phyloP scores from a whole-genome alignment of 2,329 filamentous ascomycete species.

The Verticillium nubilum region DNA sequence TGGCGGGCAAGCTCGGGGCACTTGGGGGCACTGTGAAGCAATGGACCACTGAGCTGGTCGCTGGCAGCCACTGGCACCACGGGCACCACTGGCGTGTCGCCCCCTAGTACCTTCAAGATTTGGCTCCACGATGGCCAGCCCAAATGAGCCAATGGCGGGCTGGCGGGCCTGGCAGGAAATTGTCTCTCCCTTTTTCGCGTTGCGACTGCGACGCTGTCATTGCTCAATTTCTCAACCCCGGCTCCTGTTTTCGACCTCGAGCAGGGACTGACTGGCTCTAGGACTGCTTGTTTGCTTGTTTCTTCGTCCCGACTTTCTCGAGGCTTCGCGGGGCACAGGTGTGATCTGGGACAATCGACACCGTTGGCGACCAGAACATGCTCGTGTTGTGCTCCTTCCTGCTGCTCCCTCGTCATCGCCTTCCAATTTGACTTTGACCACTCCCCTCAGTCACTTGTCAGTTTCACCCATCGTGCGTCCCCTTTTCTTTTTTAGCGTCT shows the following conservation, averaged over 20 bases:
- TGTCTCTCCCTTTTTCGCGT: slow-evolving; percentile 2
- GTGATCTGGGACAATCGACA: neutral
- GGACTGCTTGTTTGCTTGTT: neutral
- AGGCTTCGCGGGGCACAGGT: neutral
- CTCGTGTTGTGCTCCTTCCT: slow-evolving; percentile 1
- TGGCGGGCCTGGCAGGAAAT: neutral
- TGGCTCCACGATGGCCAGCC: neutral
- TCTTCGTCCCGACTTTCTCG: neutral
- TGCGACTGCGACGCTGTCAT: neutral
- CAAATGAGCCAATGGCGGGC: neutral
- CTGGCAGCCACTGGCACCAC: neutral
- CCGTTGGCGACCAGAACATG: neutral
- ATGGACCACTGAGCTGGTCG: neutral
- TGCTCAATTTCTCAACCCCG: slow-evolving; percentile 1
- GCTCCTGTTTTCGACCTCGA: neutral
- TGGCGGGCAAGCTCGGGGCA: neutral
- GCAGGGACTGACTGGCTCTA: neutral
- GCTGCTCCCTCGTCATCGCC: neutral
- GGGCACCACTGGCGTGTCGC: neutral
- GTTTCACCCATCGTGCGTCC: neutral
- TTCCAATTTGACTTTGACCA: neutral
- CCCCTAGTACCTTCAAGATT: neutral
- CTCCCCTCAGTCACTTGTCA: neutral
- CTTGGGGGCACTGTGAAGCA: neutral
- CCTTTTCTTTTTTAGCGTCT: neutral